Evolutionary conservation across 2,329 filamentous ascomycete species (phyloP), one percentile per base, ranked within the genome.

Genomic region (Apiospora malaysiana): DNA sequence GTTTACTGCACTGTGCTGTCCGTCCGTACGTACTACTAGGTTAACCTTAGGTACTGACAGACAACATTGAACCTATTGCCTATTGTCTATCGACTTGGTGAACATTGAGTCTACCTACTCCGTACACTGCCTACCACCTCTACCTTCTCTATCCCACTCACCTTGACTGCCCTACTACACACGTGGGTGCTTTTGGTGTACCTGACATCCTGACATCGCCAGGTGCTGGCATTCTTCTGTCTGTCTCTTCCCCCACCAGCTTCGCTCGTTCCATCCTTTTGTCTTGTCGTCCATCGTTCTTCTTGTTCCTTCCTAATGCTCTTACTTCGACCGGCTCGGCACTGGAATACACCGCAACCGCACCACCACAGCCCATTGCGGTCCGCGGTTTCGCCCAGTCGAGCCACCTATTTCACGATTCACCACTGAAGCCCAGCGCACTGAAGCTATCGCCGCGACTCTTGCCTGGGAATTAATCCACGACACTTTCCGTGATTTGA

Each of bases 101-200:
- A 45, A 45, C 42, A 45, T 18, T 16, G 42, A 45, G 16, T 14
- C 42, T 45, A 45, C 42, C 42, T 45, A 16, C 14, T 42, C 40
- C 42, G 10, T 45, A 37, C 56, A 32, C 32, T 32, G 32, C 32
- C 32, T 32, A 32, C 32, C 32, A 32, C 32, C 32, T 32, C 56
- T 63, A 63, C 56, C 56, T 63, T 63, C 56, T 63, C 56, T 63
- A 63, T 63, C 56, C 56, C 56, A 63, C 56, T 63, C 56, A 63
- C 40, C 56, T 63, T 32, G 32, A 63, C 32, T 63, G 18, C 51
- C 51, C n/a, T 32, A 63, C 56, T 63, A 63, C 56, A 63, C 56
- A 63, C 56, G 56, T 40, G 32, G 56, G 56, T 63, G 56, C 56
- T 40, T 63, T n/a, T 40, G 32, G n/a, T 40, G 56, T 63, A 63